phyloP scores from a whole-genome alignment of 1,284 basidiomycete species.

The Malassezia cuniculi region DNA sequence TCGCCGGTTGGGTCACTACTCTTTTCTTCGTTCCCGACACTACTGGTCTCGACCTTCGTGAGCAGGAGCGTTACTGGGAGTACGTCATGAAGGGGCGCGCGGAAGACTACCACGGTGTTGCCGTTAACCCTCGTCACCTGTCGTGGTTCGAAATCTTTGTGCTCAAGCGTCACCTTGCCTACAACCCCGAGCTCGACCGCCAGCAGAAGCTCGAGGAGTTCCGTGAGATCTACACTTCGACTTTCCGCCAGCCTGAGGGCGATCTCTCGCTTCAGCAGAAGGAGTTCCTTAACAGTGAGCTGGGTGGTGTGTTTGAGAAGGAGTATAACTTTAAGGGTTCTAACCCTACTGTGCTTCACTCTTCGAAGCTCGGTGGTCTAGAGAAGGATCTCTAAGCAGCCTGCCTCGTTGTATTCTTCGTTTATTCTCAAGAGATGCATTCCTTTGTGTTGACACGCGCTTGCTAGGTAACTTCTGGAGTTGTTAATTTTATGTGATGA shows the following conservation, averaged over 20 bases:
- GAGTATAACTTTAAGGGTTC: conserved; percentile 17
- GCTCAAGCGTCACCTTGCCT: conserved; percentile 49
- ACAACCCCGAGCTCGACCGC: conserved; percentile 50
- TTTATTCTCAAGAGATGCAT: no score
- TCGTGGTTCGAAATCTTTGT: conserved; percentile 48
- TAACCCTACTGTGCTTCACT: conserved; percentile 7
- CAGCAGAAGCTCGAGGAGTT: conserved; percentile 49
- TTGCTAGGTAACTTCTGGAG: no score
- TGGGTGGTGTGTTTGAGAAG: conserved; percentile 19
- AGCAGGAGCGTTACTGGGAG: conserved; percentile 52
- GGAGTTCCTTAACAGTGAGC: conserved; percentile 25
- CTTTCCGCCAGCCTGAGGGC: conserved; percentile 12
- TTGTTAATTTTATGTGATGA: no score
- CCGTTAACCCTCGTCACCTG: conserved; percentile 51
- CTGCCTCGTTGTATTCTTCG: no score
- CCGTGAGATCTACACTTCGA: conserved; percentile 46
- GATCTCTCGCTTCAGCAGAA: conserved; percentile 28
- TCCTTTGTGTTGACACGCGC: no score
- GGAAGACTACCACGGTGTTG: conserved; percentile 51
- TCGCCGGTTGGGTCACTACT: conserved; percentile 48
- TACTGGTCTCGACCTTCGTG: conserved; percentile 51
- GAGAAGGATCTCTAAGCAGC: conserved; percentile 19
- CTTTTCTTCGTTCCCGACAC: conserved; percentile 50
- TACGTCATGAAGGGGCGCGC: conserved; percentile 49
- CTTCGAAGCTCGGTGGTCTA: conserved; percentile 32